Percentiles rank a stretch among this genome's conserved stretches.
Evolutionary conservation across 306 rosid genomes (phyloP).

Genomic region (Pachyrhizus erosus): DNA sequence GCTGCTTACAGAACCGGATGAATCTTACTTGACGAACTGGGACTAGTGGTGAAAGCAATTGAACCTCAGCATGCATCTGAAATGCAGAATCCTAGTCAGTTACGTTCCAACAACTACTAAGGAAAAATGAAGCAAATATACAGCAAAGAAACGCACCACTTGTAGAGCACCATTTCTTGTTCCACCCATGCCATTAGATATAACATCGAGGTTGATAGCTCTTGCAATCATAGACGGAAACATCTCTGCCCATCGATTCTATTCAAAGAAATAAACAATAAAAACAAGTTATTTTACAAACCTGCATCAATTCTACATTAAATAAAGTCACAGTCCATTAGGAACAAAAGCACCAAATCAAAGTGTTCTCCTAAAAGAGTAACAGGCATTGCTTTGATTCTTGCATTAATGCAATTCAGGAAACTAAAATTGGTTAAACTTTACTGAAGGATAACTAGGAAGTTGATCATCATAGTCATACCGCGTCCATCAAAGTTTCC

Average conservation of each 20-base stretch:
- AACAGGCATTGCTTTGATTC: constrained; percentile 6
- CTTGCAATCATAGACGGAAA: constrained; percentile 79
- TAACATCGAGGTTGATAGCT: constrained; percentile 62
- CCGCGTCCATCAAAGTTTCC: constrained; percentile 89
- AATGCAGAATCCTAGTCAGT: constrained; percentile 30
- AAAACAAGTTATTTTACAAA: constrained; percentile 31
- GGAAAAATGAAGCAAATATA: neutral
- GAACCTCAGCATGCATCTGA: constrained; percentile 89
- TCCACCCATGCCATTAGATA: constrained; percentile 75
- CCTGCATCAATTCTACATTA: constrained; percentile 21
- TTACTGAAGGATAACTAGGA: neutral
- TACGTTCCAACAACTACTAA: constrained; percentile 10
- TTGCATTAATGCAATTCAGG: neutral
- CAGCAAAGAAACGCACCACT: constrained; percentile 59
- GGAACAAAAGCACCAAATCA: neutral
- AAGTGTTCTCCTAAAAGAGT: neutral
- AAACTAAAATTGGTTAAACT: neutral
- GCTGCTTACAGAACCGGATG: constrained; percentile 93
- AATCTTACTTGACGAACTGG: constrained; percentile 74
- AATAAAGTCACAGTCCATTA: neutral
- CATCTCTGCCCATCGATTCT: constrained; percentile 92
- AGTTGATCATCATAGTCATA: constrained; percentile 51
- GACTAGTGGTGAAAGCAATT: constrained; percentile 83
- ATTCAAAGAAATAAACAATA: constrained; percentile 35
- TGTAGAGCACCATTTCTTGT: constrained; percentile 80